phyloP scores from a whole-genome alignment of 305 asterid genomes.

The Solanum hybrid region DNA sequence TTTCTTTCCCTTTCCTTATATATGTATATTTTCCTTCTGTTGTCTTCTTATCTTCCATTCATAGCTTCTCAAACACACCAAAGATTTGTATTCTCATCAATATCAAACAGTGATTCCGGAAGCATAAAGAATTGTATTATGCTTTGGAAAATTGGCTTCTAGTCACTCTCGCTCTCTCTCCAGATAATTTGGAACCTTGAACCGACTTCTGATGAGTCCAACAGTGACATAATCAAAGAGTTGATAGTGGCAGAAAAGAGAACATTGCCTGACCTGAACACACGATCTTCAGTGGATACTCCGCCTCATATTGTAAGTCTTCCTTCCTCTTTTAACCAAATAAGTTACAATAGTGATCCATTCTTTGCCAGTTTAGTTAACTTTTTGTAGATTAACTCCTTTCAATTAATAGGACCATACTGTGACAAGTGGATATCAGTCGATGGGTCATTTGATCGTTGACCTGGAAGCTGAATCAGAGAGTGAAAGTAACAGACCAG shows the following conservation, averaged over 20 bases:
- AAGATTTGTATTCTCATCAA: background rate
- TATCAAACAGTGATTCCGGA: background rate
- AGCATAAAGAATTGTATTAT: background rate
- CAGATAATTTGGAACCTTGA: conserved; percentile 12
- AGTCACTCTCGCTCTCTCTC: background rate
- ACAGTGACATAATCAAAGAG: conserved; percentile 6
- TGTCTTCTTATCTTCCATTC: background rate
- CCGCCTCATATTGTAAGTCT: background rate
- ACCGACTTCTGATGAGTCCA: conserved; percentile 13
- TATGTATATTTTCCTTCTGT: background rate
- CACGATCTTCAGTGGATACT: background rate
- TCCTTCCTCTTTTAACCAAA: background rate
- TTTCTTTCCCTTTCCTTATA: background rate
- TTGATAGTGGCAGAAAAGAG: conserved; percentile 1
- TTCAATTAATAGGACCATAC: background rate
- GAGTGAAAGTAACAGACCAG: background rate
- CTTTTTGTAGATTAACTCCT: background rate
- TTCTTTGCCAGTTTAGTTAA: background rate
- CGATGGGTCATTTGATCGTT: background rate
- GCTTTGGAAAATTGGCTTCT: background rate
- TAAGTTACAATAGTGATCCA: background rate
- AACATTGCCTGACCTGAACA: background rate
- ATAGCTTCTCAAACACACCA: background rate
- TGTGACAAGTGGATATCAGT: background rate
- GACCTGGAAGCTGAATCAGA: conserved; percentile 2